Conservation (phyloP, 306 rosid species). For the Rosa chinensis region DNA sequence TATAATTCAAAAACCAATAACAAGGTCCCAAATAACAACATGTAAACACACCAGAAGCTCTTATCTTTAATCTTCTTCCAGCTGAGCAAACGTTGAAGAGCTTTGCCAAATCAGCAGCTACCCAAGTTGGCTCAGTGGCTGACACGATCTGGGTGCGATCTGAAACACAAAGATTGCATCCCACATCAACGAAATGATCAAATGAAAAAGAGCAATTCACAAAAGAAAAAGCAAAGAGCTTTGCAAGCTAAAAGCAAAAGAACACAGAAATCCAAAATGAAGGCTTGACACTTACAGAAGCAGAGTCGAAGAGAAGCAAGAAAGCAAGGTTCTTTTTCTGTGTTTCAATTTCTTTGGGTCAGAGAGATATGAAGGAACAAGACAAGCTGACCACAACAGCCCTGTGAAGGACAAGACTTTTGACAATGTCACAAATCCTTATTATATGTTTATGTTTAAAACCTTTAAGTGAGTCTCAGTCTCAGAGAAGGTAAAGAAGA, state of each 20-base stretch:
- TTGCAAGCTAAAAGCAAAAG: slow-evolving; percentile 8
- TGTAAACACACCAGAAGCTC: slow-evolving; percentile 8
- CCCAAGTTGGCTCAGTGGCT: slow-evolving; percentile 8
- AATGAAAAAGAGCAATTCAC: slow-evolving; percentile 3
- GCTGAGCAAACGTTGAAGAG: slow-evolving; percentile 9
- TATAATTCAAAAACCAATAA: slow-evolving; percentile 5
- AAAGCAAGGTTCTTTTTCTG: slow-evolving; percentile 1
- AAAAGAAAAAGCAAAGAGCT: slow-evolving; percentile 10
- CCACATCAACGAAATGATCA: not conserved
- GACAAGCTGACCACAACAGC: slow-evolving; percentile 26
- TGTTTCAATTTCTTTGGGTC: not conserved
- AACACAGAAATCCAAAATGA: not conserved
- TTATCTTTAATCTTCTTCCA: slow-evolving; percentile 16
- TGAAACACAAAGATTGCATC: slow-evolving; percentile 26
- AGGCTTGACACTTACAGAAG: slow-evolving; percentile 15
- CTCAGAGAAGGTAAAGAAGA: slow-evolving; percentile 14
- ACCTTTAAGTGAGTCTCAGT: not conserved
- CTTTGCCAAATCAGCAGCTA: slow-evolving; percentile 15
- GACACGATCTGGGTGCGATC: slow-evolving; percentile 43
- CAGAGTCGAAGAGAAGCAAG: slow-evolving; percentile 7
- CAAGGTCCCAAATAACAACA: slow-evolving; percentile 14
- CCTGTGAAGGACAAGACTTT: slow-evolving; percentile 23
- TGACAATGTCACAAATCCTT: slow-evolving; percentile 13
- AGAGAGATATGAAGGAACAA: not conserved
- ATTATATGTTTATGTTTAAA: not conserved